phyloP scores from a whole-genome alignment of 164 flowering plant genomes.

The Magnolia officinalis region DNA sequence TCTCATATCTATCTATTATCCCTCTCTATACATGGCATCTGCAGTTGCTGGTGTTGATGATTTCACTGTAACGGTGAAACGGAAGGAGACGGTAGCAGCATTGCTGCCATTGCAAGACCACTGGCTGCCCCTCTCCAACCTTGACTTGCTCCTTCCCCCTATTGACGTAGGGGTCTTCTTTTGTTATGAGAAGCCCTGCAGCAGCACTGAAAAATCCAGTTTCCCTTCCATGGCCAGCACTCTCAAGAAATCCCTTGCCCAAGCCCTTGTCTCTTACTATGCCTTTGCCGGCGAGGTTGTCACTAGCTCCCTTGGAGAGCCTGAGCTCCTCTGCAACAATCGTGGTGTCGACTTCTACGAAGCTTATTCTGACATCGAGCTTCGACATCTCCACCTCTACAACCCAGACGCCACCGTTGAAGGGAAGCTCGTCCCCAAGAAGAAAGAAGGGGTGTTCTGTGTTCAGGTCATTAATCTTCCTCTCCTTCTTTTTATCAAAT shows the following conservation, averaged over 20 bases:
- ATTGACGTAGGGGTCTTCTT: conserved; percentile 41
- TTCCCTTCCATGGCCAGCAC: conserved; percentile 10
- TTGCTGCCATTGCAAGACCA: conserved; percentile 36
- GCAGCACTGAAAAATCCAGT: neutral
- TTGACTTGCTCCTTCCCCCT: conserved; percentile 44
- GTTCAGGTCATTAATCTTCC: conserved; percentile 27
- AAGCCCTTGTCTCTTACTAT: conserved; percentile 28
- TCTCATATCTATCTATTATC: too few species aligned
- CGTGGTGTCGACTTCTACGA: conserved; percentile 40
- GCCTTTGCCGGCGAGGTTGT: conserved; percentile 36
- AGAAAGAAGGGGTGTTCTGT: conserved; percentile 32
- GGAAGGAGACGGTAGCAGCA: conserved; percentile 32
- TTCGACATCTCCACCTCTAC: conserved; percentile 29
- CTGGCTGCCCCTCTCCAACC: conserved; percentile 44
- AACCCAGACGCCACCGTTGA: conserved; percentile 39
- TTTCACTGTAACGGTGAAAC: conserved; percentile 19
- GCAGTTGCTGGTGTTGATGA: neutral
- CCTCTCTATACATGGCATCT: neutral
- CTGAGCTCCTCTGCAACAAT: conserved; percentile 42
- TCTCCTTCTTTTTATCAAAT: too few species aligned
- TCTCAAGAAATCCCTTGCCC: conserved; percentile 27
- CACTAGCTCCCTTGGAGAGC: conserved; percentile 28
- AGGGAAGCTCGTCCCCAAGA: conserved; percentile 40
- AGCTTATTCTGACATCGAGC: conserved; percentile 36
- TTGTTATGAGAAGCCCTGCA: conserved; percentile 25